Percentiles rank a stretch among this genome's conserved stretches.
These are phyloP conservation scores for Aspergillus ustus DNA, from an alignment of 2,329 filamentous ascomycete genomes.

Conservation along the genomic window DNA sequence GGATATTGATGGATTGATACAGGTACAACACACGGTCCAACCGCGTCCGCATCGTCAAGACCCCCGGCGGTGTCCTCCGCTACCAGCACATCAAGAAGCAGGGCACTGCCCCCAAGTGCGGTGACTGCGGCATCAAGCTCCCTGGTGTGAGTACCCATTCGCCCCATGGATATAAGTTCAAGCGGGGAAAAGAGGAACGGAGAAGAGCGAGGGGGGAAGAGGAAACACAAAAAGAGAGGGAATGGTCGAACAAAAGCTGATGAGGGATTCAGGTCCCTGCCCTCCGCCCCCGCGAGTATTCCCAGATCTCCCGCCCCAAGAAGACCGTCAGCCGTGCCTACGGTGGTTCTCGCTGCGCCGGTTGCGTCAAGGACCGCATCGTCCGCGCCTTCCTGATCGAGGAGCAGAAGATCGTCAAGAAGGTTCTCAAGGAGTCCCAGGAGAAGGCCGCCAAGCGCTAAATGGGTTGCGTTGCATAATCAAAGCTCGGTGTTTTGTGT, in stretches of 20 bases:
- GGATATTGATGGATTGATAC: constrained; percentile 42
- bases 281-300: constrained; percentile 97
- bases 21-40: constrained; percentile 99
- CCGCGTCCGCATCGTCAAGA: constrained; percentile 95
- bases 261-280: constrained; percentile 74
- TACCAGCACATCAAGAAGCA: constrained; percentile 99
- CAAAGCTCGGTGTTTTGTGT: constrained; percentile 42
- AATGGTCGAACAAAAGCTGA: background rate
- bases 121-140: constrained; percentile 98
- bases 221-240: background rate
- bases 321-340: constrained; percentile 99
- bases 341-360: constrained; percentile 96
- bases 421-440: constrained; percentile 98
- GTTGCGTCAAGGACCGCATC: constrained; percentile 97
- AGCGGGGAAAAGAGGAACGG: constrained; percentile 4
- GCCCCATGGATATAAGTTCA: constrained; percentile 27
- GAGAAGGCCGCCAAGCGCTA: constrained; percentile 62
- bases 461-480: constrained; percentile 34
- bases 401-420: constrained; percentile 99
- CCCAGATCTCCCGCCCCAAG: constrained; percentile 95
- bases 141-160: constrained; percentile 78
- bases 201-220: constrained; percentile 13
- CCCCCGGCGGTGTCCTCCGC: constrained; percentile 92
- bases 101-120: constrained; percentile 96
- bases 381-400: constrained; percentile 99